These are phyloP conservation scores for Penicillium tannophilum DNA, from an alignment of 495 filamentous ascomycete species.

Conservation along the genomic window DNA sequence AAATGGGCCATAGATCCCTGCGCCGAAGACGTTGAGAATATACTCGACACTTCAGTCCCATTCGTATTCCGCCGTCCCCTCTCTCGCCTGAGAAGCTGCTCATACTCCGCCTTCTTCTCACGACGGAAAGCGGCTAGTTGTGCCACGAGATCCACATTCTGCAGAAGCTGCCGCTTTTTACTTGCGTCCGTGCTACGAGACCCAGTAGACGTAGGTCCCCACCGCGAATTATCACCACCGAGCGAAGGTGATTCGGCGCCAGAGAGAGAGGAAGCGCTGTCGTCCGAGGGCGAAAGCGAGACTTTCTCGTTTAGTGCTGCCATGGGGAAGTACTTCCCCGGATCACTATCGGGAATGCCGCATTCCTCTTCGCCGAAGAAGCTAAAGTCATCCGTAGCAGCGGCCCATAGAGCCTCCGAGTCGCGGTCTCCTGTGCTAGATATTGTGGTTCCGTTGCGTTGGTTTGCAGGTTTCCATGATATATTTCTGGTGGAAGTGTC, in stretches of 20 bases:
- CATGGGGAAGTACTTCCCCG: slow-evolving; percentile 47
- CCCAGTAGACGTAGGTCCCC: slow-evolving; percentile 9
- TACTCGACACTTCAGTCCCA: slow-evolving; percentile 21
- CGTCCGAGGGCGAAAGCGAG: slow-evolving; percentile 37
- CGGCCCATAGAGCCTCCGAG: slow-evolving; percentile 61
- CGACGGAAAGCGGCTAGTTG: slow-evolving; percentile 52
- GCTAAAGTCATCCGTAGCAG: slow-evolving; percentile 61
- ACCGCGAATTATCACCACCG: slow-evolving; percentile 8
- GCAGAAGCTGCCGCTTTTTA: slow-evolving; percentile 12
- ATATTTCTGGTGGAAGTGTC: slow-evolving; percentile 33
- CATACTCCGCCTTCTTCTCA: slow-evolving; percentile 47
- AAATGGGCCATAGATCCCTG: slow-evolving; percentile 33
- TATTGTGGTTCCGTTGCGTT: slow-evolving; percentile 42
- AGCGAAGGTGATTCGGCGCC: slow-evolving; percentile 18
- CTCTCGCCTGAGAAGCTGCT: slow-evolving; percentile 35
- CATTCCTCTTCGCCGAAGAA: slow-evolving; percentile 67
- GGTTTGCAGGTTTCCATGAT: slow-evolving; percentile 41
- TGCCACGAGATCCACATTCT: slow-evolving; percentile 48
- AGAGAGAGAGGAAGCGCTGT: slow-evolving; percentile 27
- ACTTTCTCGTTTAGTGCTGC: slow-evolving; percentile 48
- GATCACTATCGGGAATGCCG: slow-evolving; percentile 50
- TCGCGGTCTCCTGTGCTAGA: slow-evolving; percentile 65
- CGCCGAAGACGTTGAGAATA: slow-evolving; percentile 22
- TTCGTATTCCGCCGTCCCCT: slow-evolving; percentile 31
- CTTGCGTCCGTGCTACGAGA: neutral